Evolutionary conservation across 2,329 filamentous ascomycete genomes (phyloP).

Genomic region (Fusarium sp.): DNA sequence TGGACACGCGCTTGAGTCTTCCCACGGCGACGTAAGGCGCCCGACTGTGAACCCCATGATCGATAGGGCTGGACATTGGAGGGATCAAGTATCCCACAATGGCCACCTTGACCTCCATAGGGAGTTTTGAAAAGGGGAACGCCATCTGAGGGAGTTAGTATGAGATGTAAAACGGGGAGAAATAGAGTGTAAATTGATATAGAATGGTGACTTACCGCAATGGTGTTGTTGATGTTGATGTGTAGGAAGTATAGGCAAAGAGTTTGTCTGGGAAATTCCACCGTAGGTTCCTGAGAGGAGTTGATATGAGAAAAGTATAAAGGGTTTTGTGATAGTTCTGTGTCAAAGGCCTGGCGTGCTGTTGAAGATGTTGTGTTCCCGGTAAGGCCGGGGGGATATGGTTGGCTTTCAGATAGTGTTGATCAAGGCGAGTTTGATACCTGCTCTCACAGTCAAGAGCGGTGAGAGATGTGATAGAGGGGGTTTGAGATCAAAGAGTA

Average conservation of each 20-base stretch:
- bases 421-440: background rate
- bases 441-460: background rate
- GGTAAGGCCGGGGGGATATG: background rate
- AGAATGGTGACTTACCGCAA: background rate
- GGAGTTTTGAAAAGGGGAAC: background rate
- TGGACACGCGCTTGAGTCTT: background rate
- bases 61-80: background rate
- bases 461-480: background rate
- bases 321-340: background rate
- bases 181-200: no score
- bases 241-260: background rate
- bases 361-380: background rate
- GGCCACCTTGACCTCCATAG: background rate
- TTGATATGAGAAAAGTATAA: background rate
- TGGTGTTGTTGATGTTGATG: no score
- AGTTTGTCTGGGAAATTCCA: background rate
- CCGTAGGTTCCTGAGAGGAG: no score
- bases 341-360: background rate
- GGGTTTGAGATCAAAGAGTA: background rate
- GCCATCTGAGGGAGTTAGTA: background rate
- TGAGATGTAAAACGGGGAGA: background rate
- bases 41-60: no score
- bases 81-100: background rate
- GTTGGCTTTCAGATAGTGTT: background rate
- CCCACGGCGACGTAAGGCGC: no score